A percentile compares a stretch with the other conserved stretches of the same genome.
Evolutionary conservation across 306 rosid genomes (phyloP).

Genomic region (Medicago arabica): DNA sequence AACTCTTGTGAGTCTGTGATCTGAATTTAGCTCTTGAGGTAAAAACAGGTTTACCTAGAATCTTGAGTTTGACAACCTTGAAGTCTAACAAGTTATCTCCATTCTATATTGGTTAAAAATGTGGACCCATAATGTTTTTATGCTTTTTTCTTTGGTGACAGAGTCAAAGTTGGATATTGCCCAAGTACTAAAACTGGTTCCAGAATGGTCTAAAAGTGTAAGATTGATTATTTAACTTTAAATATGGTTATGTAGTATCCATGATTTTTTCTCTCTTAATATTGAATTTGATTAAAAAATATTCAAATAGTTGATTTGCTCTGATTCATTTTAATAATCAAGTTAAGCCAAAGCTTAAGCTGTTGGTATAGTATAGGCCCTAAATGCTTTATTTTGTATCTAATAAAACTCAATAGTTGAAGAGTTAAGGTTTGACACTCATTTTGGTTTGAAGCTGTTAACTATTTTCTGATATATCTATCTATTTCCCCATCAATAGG

Average conservation of each 20-base stretch:
- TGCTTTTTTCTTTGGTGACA: conserved; percentile 46
- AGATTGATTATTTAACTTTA: conserved; percentile 46
- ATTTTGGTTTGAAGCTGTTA: conserved; percentile 26
- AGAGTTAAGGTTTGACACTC: conserved; percentile 32
- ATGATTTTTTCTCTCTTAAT: neutral
- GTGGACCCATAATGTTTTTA: conserved; percentile 35
- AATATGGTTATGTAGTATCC: conserved; percentile 22
- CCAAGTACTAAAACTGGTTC: conserved; percentile 74
- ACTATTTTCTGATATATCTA: conserved; percentile 27
- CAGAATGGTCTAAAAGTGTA: conserved; percentile 94
- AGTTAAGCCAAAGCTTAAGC: neutral
- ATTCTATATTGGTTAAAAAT: conserved; percentile 17
- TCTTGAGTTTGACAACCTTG: conserved; percentile 3
- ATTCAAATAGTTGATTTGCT: conserved; percentile 14
- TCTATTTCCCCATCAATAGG: conserved; percentile 25
- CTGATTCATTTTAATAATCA: conserved; percentile 36
- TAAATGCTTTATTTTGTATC: conserved; percentile 19
- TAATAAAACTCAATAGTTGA: conserved; percentile 1
- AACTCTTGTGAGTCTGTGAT: neutral
- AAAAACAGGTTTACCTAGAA: neutral
- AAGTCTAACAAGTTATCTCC: conserved; percentile 1
- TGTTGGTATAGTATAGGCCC: neutral
- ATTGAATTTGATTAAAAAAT: conserved; percentile 14
- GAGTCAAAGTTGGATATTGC: conserved; percentile 75
- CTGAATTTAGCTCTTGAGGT: neutral